Base-by-base conservation (phyloP, 495 filamentous ascomycete species). In the Niebla homalea region DNA sequence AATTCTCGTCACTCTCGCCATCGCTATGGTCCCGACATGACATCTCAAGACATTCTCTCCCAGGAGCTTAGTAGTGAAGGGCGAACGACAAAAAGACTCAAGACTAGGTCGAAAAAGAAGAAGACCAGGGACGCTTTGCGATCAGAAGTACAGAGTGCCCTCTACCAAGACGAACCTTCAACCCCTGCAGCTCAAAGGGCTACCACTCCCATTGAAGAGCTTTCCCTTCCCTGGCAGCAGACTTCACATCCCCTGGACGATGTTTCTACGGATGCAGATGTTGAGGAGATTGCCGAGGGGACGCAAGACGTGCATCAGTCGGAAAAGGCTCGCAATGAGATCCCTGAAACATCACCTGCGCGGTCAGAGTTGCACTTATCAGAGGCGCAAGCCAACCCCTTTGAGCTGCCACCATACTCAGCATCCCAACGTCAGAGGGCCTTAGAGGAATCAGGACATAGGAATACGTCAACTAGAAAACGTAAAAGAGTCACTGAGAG, bases 201-300 rank as follows among this genome's bases (percentile, higher is more conserved):
- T 22, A 36, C 22, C 20, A 43, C 45, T 21, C 47, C 41, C 0
- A 11, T 36, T 19, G 18, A 46, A 20, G 44, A 51, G 19, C 18
- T 22, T 7, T 22, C 26, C 5, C 29, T 39, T 16, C 12, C 4
- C 7, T 23, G 42, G 16, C 32, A 46, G 15, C 22, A 25, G 25
- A 0, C 44, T 20, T 29, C 22, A 16, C 53, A 52, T 43, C 32
- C 41, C 16, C 53, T 61, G 22, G 58, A 61, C 36, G 50, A 56
- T 1, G 46, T 61, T n/a, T 32, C 50, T n/a, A 55, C 50, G 12
- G 54, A 61, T 16, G 58, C 58, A 16, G 58, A 58, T 12, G 45
- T 25, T n/a, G 47, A 57, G 36, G 50, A 53, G 26, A 48, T 47
- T 49, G 50, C 44, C 29, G 48, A 45, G 16, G 54, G 49, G 23